These are phyloP conservation scores for Malbranchea zuffiana DNA, from an alignment of 2,329 filamentous ascomycete species.

Conservation along the genomic window DNA sequence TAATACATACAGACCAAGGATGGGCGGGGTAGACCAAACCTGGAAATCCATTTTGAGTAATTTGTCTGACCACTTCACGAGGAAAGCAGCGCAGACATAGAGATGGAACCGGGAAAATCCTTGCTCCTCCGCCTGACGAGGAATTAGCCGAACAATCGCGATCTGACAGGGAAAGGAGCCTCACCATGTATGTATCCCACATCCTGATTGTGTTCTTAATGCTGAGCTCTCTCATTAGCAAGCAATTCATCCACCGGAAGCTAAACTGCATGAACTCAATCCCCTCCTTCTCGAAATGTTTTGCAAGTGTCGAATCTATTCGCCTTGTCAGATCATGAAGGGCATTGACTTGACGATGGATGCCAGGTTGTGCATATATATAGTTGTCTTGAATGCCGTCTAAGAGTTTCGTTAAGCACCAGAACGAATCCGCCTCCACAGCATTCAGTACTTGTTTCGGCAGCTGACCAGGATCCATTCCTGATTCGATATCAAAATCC, in stretches of 20 bases:
- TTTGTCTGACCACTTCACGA: conserved; percentile 96
- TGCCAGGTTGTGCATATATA: conserved; percentile 93
- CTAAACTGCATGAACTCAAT: conserved; percentile 99
- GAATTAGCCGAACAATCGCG: conserved; percentile 15
- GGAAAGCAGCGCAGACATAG: conserved; percentile 93
- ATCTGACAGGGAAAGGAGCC: conserved; percentile 19
- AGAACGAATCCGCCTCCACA: conserved; percentile 95
- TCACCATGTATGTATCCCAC: conserved; percentile 98
- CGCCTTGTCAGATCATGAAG: conserved; percentile 80
- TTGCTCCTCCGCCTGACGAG: conserved; percentile 77
- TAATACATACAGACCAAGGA: background rate
- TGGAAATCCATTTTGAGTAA: conserved; percentile 92
- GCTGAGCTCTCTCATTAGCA: conserved; percentile 94
- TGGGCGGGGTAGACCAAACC: conserved; percentile 24
- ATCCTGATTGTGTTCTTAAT: conserved; percentile 95
- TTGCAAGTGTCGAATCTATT: conserved; percentile 74
- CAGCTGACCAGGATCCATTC: conserved; percentile 93
- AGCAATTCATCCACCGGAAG: conserved; percentile 99
- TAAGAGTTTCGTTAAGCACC: conserved; percentile 95
- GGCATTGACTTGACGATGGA: conserved; percentile 83
- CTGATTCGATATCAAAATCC: conserved; percentile 80
- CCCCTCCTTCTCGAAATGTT: conserved; percentile 78
- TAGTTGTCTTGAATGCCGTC: conserved; percentile 99
- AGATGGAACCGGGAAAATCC: conserved; percentile 97
- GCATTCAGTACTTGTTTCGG: conserved; percentile 85